phyloP scores from a whole-genome alignment of 352 stramenopile genomes.

The Phytopythium sindhum region DNA sequence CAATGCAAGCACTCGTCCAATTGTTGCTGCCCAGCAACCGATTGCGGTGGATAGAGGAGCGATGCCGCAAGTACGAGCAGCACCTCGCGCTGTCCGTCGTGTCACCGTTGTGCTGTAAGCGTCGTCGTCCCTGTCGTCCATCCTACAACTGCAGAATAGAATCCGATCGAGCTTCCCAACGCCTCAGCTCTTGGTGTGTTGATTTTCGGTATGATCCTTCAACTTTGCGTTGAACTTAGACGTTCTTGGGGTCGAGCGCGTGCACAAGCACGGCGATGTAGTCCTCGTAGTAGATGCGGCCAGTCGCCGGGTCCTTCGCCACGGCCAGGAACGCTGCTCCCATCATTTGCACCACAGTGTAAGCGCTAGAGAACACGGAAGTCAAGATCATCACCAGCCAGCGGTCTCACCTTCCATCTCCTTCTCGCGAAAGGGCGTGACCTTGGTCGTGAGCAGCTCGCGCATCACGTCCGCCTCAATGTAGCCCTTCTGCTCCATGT shows the following conservation, averaged over 20 bases:
- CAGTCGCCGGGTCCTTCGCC: constrained; percentile 82
- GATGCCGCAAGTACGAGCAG: not conserved
- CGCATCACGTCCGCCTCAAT: constrained; percentile 89
- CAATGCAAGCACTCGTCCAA: not conserved
- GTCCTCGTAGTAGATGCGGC: constrained; percentile 90
- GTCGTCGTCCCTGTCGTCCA: not conserved
- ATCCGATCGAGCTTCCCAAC: not conserved
- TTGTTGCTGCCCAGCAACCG: not conserved
- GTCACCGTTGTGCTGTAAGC: constrained; percentile 5
- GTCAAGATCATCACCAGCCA: not conserved
- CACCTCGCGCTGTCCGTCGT: not conserved
- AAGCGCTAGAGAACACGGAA: not conserved
- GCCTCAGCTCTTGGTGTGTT: not conserved
- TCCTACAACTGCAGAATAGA: not conserved
- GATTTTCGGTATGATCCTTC: too few relatives aligned
- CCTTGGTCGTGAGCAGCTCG: constrained; percentile 87
- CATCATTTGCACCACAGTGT: not conserved
- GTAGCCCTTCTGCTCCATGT: constrained; percentile 80
- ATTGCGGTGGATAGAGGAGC: not conserved
- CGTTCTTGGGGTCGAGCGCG: constrained; percentile 43
- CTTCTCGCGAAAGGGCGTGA: constrained; percentile 88
- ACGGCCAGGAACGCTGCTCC: constrained; percentile 76
- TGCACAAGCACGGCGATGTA: constrained; percentile 83
- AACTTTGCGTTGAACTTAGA: constrained; percentile 7
- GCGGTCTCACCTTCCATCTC: constrained; percentile 81